Evolutionary conservation across 306 rosid species (phyloP), one percentile per base, ranked within the genome.

Genomic region (Cucumis melo): DNA sequence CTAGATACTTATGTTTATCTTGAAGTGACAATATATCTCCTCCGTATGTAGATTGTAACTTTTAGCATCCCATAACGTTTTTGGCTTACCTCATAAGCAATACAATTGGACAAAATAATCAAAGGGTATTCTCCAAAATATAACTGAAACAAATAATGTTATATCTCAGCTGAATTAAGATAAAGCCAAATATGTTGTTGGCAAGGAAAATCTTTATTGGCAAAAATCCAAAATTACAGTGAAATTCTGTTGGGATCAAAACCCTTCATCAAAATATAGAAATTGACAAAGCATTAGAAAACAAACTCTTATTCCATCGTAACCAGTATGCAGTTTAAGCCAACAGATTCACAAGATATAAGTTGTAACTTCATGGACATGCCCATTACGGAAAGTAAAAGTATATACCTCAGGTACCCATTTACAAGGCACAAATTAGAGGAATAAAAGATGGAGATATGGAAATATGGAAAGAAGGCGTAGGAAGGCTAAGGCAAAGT

Each of bases 311-410:
- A 66, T 66, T 66, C 73, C 73, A 66, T 5, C 19, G 73, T 77
- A 82, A 32, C 83, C 77, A 80, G 75, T 79, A 63, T 80, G 75
- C 76, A 75, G 77, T 83, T 63, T 78, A 67, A 70, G 82, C 80
- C 76, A 55, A 77, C 83, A 84, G 80, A 68, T 60, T 56, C 51
- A 76, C 39, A 54, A 68, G 73, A 77, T 54, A 38, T 34, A 62
- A 77, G 76, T 78, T 32, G 16, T 54, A 56, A 74, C 48, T 17
- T 73, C 73, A 60, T 46, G 32, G 16, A 54, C 73, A 29, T 72
- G 61, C 59, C 20, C 39, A 46, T 27, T 46, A 41, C 39, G 54
- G 73, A n/a, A 61, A 76, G 73, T 61, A 29, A 74, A 74, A 39
- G 74, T 55, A 83, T 53, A 77, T 66, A 74, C n/a, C 73, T 70